These are phyloP conservation scores for Phragmites australis DNA, from an alignment of 176 grass and related monocot genomes.

Conservation along the genomic window DNA sequence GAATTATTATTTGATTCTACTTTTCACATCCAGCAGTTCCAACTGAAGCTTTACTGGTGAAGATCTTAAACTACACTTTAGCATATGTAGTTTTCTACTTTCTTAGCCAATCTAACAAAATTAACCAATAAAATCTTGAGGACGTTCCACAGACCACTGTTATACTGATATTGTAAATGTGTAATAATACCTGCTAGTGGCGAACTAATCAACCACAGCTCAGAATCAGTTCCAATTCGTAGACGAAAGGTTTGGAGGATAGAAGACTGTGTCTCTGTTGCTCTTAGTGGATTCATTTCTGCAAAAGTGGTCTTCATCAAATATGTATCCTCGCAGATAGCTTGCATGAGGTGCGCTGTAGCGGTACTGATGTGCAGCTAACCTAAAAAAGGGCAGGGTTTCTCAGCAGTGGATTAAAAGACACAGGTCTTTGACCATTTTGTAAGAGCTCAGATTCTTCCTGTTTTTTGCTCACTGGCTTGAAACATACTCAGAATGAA, in stretches of 20 bases:
- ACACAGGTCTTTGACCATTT: conserved; percentile 14
- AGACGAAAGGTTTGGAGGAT: neutral
- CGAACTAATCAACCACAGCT: neutral
- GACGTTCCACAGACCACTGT: neutral
- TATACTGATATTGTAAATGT: conserved; percentile 20
- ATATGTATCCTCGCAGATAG: conserved; percentile 6
- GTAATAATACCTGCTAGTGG: conserved; percentile 7
- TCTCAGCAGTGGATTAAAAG: conserved; percentile 22
- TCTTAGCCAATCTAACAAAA: conserved; percentile 33
- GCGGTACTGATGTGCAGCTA: conserved; percentile 1
- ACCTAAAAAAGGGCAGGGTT: conserved; percentile 23
- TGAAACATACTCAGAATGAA: conserved; percentile 18
- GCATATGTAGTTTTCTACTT: conserved; percentile 19
- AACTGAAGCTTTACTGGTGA: conserved; percentile 11
- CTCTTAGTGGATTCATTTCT: conserved; percentile 23
- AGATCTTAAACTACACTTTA: conserved; percentile 6
- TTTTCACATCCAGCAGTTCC: conserved; percentile 26
- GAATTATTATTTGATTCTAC: conserved; percentile 49
- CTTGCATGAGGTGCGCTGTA: conserved; percentile 24
- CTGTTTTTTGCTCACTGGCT: conserved; percentile 1
- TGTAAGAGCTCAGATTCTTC: conserved; percentile 24
- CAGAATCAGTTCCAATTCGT: neutral
- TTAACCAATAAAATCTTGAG: conserved; percentile 12
- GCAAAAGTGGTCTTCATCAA: conserved; percentile 24
- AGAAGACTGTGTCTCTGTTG: neutral